Conservation (phyloP, 352 stramenopile genomes). For the Phytophthora citrophthora region DNA sequence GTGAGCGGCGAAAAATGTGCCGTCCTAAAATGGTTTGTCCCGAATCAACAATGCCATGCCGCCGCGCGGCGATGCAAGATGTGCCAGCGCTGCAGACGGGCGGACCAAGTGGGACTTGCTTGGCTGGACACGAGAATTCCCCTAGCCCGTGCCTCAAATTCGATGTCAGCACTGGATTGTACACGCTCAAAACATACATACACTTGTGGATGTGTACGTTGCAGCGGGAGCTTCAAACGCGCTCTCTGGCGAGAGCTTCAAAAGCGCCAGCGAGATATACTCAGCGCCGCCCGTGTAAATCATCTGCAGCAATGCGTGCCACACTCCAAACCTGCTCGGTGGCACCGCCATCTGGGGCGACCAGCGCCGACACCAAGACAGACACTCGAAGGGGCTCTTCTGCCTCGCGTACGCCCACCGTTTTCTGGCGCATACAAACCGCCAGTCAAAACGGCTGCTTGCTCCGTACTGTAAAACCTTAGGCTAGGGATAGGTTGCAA, state of each 20-base stretch:
- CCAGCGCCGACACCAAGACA: constrained; percentile 7
- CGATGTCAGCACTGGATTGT: constrained; percentile 23
- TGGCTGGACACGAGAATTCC: constrained; percentile 21
- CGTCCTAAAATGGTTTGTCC: constrained; percentile 2
- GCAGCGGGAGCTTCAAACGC: constrained; percentile 7
- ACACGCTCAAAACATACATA: constrained; percentile 26
- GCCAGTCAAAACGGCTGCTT: constrained; percentile 24
- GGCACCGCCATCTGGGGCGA: constrained; percentile 8
- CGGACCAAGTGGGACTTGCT: constrained; percentile 2
- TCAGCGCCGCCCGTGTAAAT: not conserved
- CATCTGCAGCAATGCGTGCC: not conserved
- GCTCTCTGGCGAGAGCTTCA: constrained; percentile 14
- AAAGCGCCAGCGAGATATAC: not conserved
- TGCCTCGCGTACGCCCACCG: constrained; percentile 6
- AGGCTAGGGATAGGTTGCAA: constrained; percentile 17
- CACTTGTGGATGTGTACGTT: constrained; percentile 32
- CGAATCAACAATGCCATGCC: constrained; percentile 8
- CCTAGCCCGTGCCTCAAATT: constrained; percentile 21
- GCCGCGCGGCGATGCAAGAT: constrained; percentile 14
- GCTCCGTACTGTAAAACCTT: constrained; percentile 32
- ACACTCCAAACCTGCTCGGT: not conserved
- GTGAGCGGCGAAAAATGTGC: constrained; percentile 13
- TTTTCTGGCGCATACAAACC: constrained; percentile 26
- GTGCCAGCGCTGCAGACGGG: constrained; percentile 6
- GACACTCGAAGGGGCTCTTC: constrained; percentile 3